Evolutionary conservation across 1,284 basidiomycete species (phyloP).

Genomic region (Lignosus rhinocerotis): DNA sequence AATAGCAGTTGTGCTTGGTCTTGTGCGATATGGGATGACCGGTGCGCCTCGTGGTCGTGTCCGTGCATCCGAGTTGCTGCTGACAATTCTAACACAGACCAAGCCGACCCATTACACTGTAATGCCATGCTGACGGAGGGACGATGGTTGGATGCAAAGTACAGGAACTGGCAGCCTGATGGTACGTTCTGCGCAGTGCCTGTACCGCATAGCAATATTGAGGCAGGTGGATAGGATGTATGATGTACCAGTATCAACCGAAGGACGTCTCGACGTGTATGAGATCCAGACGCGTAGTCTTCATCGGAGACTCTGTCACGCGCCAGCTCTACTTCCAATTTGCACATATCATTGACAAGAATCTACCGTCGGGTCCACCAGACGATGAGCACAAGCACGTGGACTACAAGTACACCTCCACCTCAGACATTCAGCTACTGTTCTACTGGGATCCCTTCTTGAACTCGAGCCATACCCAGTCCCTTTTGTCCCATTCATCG

Average conservation of each 20-base stretch:
- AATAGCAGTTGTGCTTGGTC: slow-evolving; percentile 43
- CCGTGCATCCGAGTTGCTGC: background rate
- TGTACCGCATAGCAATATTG: background rate
- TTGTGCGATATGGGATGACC: slow-evolving; percentile 46
- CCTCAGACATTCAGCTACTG: slow-evolving; percentile 51
- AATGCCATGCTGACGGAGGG: slow-evolving; percentile 68
- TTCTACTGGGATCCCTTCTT: slow-evolving; percentile 85
- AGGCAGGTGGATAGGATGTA: slow-evolving; percentile 57
- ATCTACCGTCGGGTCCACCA: slow-evolving; percentile 53
- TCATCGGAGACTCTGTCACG: slow-evolving; percentile 86
- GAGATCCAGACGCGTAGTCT: slow-evolving; percentile 57
- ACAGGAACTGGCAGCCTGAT: slow-evolving; percentile 82
- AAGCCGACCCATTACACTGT: slow-evolving; percentile 72
- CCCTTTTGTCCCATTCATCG: slow-evolving; percentile 33
- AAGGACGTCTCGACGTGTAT: slow-evolving; percentile 58
- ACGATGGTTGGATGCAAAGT: slow-evolving; percentile 73
- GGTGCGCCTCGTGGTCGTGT: slow-evolving; percentile 40
- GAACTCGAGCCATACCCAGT: slow-evolving; percentile 59
- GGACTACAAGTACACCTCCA: slow-evolving; percentile 53
- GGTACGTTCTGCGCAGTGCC: slow-evolving; percentile 47
- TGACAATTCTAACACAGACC: slow-evolving; percentile 47
- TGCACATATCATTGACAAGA: slow-evolving; percentile 57
- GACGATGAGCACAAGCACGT: slow-evolving; percentile 68
- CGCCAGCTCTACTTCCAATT: slow-evolving; percentile 79
- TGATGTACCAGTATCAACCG: slow-evolving; percentile 64